A percentile compares a stretch with the other conserved stretches of the same genome.
These are phyloP conservation scores for Ophiosphaerella narmari DNA, from an alignment of 2,329 filamentous ascomycete genomes.

Conservation along the genomic window DNA sequence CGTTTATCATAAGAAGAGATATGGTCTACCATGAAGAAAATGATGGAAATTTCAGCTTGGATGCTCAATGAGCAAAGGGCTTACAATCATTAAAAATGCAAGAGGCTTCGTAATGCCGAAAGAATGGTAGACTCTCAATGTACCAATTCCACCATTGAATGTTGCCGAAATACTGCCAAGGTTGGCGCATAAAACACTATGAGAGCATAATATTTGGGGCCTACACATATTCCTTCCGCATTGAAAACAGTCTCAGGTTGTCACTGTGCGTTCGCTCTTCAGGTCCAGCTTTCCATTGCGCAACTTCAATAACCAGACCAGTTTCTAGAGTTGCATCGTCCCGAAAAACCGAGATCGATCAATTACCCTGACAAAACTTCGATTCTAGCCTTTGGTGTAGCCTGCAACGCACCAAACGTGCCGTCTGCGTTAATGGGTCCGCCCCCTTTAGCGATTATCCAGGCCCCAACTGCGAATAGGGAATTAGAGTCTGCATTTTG, in stretches of 20 bases:
- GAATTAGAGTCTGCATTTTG: not conserved
- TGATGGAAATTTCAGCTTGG: not conserved
- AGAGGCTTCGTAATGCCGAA: too few relatives aligned
- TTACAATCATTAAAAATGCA: not conserved
- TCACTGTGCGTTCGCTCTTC: too few relatives aligned
- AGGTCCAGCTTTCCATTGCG: too few relatives aligned
- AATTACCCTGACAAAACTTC: not conserved
- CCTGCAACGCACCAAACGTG: not conserved
- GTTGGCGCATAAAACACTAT: too few relatives aligned
- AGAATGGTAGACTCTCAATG: too few relatives aligned
- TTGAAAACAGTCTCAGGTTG: too few relatives aligned
- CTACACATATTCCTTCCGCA: too few relatives aligned
- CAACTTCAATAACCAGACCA: too few relatives aligned
- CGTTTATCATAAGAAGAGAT: constrained; percentile 1
- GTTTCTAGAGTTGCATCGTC: too few relatives aligned
- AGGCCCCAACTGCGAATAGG: not conserved
- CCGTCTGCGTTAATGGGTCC: not conserved
- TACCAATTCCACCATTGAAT: too few relatives aligned
- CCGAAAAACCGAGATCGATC: not conserved
- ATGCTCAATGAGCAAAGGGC: not conserved
- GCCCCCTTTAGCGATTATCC: not conserved
- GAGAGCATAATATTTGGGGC: too few relatives aligned
- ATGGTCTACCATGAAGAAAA: not conserved
- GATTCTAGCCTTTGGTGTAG: constrained; percentile 2
- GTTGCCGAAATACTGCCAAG: too few relatives aligned